Conservation (phyloP, 495 filamentous ascomycete species). For the Penicillium parvum region DNA sequence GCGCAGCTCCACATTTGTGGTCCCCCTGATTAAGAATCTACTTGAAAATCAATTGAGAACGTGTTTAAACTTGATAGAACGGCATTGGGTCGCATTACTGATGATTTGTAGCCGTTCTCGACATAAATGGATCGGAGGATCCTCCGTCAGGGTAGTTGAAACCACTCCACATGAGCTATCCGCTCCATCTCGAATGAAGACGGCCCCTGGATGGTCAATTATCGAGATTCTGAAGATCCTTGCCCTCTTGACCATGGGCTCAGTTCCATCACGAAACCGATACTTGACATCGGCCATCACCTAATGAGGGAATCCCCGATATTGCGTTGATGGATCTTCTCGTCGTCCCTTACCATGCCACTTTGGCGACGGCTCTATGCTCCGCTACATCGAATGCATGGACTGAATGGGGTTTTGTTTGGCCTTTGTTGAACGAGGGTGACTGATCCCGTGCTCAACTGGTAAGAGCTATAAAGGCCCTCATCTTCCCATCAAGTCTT, state of each 20-base stretch:
- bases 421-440: no score
- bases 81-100: not conserved
- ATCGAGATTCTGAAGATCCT: constrained; percentile 16
- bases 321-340: constrained; percentile 9
- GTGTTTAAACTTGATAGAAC: no score
- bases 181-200: constrained; percentile 4
- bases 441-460: no score
- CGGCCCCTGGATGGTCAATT: not conserved
- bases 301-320: constrained; percentile 16
- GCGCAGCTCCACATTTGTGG: no score
- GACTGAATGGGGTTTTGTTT: constrained; percentile 4
- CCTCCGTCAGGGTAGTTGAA: constrained; percentile 24
- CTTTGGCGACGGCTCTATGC: constrained; percentile 21
- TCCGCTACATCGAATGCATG: constrained; percentile 19
- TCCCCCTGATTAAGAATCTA: no score
- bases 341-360: constrained; percentile 18
- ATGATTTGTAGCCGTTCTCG: constrained; percentile 1
- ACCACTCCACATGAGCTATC: constrained; percentile 7
- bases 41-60: no score
- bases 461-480: no score
- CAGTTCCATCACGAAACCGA: constrained; percentile 20
- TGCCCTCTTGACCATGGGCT: constrained; percentile 16
- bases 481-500: not conserved
- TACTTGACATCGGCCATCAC: constrained; percentile 11
- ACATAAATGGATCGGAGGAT: constrained; percentile 21